Conservation (phyloP, 805 yeast species). For the Limtongia smithiae region DNA sequence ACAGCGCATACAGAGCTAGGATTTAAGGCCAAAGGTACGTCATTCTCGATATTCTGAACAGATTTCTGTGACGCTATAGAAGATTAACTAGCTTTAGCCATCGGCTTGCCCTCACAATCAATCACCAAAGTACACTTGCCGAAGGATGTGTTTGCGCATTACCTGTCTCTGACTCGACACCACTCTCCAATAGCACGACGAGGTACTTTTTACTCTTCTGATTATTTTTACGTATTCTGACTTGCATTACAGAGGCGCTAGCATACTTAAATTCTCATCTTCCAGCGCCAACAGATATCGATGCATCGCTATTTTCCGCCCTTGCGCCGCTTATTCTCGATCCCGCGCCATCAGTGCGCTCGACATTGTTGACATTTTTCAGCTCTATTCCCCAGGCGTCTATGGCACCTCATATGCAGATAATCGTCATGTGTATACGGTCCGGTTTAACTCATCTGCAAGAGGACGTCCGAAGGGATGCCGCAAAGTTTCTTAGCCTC, state of each 20-base stretch:
- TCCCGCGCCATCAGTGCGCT: constrained; percentile 61
- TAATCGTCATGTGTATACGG: constrained; percentile 63
- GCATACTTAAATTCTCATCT: constrained; percentile 40
- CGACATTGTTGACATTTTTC: constrained; percentile 48
- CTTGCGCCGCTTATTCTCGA: constrained; percentile 65
- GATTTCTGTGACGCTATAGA: constrained; percentile 12
- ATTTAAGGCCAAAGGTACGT: constrained; percentile 57
- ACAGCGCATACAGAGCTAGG: constrained; percentile 82
- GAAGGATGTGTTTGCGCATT: constrained; percentile 44
- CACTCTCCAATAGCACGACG: constrained; percentile 67
- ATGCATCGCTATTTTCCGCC: constrained; percentile 52
- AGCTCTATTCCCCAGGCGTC: constrained; percentile 28
- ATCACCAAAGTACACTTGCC: constrained; percentile 28
- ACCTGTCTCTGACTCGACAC: constrained; percentile 68
- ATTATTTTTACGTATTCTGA: neutral
- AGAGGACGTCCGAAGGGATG: constrained; percentile 69
- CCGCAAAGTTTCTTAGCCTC: constrained; percentile 62
- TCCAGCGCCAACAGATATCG: constrained; percentile 11
- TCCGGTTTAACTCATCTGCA: constrained; percentile 92
- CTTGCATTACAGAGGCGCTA: constrained; percentile 46
- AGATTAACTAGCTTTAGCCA: too few relatives aligned
- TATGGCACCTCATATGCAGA: constrained; percentile 36
- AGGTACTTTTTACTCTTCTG: constrained; percentile 35
- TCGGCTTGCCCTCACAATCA: constrained; percentile 43
- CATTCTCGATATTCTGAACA: neutral